Conservation (phyloP, 177 flowering plant species). For the Vitis hybrid region DNA sequence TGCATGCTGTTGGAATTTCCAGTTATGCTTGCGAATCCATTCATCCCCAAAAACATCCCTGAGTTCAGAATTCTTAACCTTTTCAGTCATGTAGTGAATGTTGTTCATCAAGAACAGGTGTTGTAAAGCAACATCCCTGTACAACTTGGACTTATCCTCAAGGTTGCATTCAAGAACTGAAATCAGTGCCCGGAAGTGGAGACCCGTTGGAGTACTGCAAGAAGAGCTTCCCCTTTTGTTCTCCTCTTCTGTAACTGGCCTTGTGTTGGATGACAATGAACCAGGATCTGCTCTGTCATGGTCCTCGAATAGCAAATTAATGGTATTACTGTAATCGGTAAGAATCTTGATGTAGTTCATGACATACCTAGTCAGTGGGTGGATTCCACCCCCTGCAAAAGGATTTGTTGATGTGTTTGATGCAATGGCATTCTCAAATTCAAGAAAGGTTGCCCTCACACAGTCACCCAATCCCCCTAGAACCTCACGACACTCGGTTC, state of each 20-base stretch:
- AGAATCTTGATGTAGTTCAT: constrained; percentile 78
- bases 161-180: constrained; percentile 61
- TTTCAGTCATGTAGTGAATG: constrained; percentile 79
- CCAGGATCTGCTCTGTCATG: constrained; percentile 19
- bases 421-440: constrained; percentile 68
- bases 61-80: constrained; percentile 69
- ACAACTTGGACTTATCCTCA: constrained; percentile 57
- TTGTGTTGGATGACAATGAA: constrained; percentile 25
- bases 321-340: constrained; percentile 55
- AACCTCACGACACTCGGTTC: constrained; percentile 55
- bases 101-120: constrained; percentile 88
- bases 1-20: constrained; percentile 74
- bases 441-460: constrained; percentile 55
- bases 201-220: constrained; percentile 32
- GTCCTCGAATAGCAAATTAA: constrained; percentile 55
- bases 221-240: constrained; percentile 11
- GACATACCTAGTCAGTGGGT: constrained; percentile 79
- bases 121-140: constrained; percentile 62
- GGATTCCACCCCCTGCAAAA: constrained; percentile 79
- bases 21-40: constrained; percentile 71
- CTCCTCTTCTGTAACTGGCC: constrained; percentile 34
- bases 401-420: constrained; percentile 49
- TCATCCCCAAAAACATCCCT: constrained; percentile 63
- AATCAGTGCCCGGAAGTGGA: constrained; percentile 41
- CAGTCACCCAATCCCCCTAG: constrained; percentile 61